These are phyloP conservation scores for Cystofilobasidium capitatum DNA, from an alignment of 768 basidiomycete species.

Conservation along the genomic window DNA sequence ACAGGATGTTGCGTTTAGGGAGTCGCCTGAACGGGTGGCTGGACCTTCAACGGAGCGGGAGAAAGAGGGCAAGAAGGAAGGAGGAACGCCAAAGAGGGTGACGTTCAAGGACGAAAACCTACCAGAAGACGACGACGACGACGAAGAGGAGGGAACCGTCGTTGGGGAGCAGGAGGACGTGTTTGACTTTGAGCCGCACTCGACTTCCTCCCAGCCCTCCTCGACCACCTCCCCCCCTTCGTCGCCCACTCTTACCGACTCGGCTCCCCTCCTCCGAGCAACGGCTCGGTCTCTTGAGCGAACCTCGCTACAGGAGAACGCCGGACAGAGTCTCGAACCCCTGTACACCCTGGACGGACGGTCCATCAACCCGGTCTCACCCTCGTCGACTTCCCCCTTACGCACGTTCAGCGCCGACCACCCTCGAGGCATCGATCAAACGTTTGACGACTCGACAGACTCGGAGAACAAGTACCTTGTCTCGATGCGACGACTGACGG, in stretches of 20 bases:
- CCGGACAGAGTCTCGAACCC: background rate
- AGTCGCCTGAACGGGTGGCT: too few relatives aligned
- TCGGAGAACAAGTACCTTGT: background rate
- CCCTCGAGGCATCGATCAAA: background rate
- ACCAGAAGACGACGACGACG: background rate
- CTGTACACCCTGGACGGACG: background rate
- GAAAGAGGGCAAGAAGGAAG: background rate
- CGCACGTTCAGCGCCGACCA: background rate
- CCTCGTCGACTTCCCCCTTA: background rate
- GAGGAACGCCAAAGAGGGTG: background rate
- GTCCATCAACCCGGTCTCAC: background rate
- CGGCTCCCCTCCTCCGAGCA: background rate
- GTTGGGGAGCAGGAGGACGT: conserved; percentile 6
- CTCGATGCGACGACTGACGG: conserved; percentile 1
- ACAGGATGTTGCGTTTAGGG: background rate
- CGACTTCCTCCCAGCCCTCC: background rate
- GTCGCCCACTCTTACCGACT: background rate
- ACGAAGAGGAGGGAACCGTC: conserved; percentile 2
- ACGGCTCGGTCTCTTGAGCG: background rate
- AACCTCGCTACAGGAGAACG: background rate
- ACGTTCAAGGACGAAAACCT: background rate
- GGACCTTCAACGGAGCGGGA: too few relatives aligned
- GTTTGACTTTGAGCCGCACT: background rate
- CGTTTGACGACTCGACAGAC: background rate
- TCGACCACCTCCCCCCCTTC: background rate